phyloP scores from a whole-genome alignment of 257 asterid genomes.

The Nicotiana tabacum region DNA sequence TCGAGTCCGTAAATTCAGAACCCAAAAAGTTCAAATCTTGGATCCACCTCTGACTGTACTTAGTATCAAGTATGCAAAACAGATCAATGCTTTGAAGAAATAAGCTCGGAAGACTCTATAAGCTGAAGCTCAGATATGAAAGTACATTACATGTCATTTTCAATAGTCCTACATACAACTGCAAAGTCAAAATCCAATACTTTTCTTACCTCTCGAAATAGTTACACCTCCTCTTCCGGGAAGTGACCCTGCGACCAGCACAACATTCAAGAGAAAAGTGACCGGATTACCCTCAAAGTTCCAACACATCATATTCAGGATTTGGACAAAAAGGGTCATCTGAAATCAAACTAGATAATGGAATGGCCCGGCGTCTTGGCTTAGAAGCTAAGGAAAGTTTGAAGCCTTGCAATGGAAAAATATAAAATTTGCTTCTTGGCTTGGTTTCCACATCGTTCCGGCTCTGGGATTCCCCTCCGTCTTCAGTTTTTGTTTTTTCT shows the following conservation, averaged over 20 bases:
- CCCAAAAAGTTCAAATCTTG: too few species aligned
- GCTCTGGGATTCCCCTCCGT: not conserved
- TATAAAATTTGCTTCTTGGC: constrained; percentile 14
- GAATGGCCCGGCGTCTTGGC: constrained; percentile 37
- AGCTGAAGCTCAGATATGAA: not conserved
- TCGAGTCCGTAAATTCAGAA: too few species aligned
- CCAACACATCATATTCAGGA: not conserved
- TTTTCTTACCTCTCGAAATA: constrained; percentile 33
- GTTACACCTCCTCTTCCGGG: constrained; percentile 36
- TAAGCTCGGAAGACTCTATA: not conserved
- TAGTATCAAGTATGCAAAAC: not conserved
- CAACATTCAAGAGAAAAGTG: constrained; percentile 7
- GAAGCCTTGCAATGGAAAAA: constrained; percentile 52
- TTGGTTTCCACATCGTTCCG: constrained; percentile 26
- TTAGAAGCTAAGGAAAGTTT: constrained; percentile 29
- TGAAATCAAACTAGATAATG: not conserved
- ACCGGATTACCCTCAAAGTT: not conserved
- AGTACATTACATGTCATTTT: not conserved
- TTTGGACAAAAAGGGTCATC: constrained; percentile 29
- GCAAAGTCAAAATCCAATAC: constrained; percentile 8
- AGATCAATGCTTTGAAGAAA: not conserved
- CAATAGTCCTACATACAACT: not conserved
- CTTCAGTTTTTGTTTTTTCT: not conserved
- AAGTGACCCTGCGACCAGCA: constrained; percentile 28
- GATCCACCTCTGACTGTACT: not conserved